Evolutionary conservation across 768 basidiomycete genomes (phyloP).

Genomic region (Amanita exitialis): DNA sequence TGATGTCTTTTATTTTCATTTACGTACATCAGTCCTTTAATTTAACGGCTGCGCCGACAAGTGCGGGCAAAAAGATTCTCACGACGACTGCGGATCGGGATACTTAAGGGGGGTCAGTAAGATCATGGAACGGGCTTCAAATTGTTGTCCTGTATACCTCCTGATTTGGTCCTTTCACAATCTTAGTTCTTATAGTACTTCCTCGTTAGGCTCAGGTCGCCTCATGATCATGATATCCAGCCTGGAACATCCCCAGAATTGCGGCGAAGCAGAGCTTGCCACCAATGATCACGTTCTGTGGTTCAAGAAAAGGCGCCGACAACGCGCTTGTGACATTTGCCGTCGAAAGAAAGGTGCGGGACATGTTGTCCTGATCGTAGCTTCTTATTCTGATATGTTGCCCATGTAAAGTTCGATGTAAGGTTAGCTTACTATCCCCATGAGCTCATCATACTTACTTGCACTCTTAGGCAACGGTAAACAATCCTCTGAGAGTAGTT

Average conservation of each 20-base stretch:
- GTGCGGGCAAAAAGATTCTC: not conserved
- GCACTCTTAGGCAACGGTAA: conserved; percentile 49
- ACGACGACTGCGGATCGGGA: not conserved
- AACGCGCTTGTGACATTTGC: conserved; percentile 76
- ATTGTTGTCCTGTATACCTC: not conserved
- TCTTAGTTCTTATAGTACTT: not conserved
- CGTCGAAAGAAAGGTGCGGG: conserved; percentile 70
- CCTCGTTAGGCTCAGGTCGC: not conserved
- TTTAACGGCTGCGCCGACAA: no score
- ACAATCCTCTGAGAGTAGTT: conserved; percentile 54
- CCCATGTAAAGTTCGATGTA: conserved; percentile 39
- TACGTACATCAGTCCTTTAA: no score
- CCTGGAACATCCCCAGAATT: conserved; percentile 25
- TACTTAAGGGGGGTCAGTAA: not conserved
- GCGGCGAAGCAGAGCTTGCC: conserved; percentile 30
- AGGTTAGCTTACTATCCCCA: conserved; percentile 12
- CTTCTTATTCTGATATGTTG: not conserved
- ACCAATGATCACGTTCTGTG: conserved; percentile 18
- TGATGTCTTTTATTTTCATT: no score
- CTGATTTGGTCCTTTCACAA: not conserved
- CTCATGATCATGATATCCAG: not conserved
- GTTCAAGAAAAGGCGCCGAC: conserved; percentile 62
- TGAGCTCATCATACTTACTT: not conserved
- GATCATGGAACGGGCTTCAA: not conserved
- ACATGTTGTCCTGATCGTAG: not conserved